These are phyloP conservation scores for Zygosaccharomyces pseudorouxii DNA, from an alignment of 805 yeast species.

Conservation along the genomic window DNA sequence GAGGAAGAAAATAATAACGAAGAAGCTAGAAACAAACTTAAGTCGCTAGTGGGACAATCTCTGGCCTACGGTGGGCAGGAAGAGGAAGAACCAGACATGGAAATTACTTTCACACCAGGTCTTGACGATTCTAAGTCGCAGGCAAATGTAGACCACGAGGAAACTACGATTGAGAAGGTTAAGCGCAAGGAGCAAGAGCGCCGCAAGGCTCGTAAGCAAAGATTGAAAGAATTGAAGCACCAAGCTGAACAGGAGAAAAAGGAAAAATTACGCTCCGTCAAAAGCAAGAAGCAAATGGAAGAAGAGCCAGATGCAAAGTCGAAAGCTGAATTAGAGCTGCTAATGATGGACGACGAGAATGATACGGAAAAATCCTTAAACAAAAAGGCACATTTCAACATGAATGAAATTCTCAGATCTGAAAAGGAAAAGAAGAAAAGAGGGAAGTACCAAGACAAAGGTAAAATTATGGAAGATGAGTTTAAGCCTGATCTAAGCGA, in stretches of 20 bases:
- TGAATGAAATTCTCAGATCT: conserved; percentile 71
- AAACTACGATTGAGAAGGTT: conserved; percentile 72
- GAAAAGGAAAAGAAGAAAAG: conserved; percentile 60
- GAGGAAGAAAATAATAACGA: conserved; percentile 42
- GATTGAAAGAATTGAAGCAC: conserved; percentile 56
- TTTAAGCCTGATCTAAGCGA: conserved; percentile 73
- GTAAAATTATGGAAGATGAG: conserved; percentile 48
- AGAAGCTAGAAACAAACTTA: conserved; percentile 53
- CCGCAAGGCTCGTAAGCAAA: conserved; percentile 76
- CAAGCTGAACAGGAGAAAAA: conserved; percentile 49
- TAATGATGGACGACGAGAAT: conserved; percentile 61
- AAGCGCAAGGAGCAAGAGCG: conserved; percentile 91
- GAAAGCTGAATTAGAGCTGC: conserved; percentile 67
- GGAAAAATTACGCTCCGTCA: conserved; percentile 36
- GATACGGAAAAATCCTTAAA: conserved; percentile 34
- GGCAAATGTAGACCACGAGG: conserved; percentile 46
- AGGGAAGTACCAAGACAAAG: conserved; percentile 42
- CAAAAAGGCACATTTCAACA: conserved; percentile 60
- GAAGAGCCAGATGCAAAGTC: conserved; percentile 36
- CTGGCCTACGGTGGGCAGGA: conserved; percentile 28
- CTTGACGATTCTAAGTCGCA: conserved; percentile 43
- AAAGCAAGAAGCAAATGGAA: conserved; percentile 22
- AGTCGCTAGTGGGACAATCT: conserved; percentile 47
- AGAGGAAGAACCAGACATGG: conserved; percentile 73
- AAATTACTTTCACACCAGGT: conserved; percentile 92